Evolutionary conservation across 306 rosid species (phyloP), one percentile per base, ranked within the genome.

Genomic region (Pachyrhizus erosus): DNA sequence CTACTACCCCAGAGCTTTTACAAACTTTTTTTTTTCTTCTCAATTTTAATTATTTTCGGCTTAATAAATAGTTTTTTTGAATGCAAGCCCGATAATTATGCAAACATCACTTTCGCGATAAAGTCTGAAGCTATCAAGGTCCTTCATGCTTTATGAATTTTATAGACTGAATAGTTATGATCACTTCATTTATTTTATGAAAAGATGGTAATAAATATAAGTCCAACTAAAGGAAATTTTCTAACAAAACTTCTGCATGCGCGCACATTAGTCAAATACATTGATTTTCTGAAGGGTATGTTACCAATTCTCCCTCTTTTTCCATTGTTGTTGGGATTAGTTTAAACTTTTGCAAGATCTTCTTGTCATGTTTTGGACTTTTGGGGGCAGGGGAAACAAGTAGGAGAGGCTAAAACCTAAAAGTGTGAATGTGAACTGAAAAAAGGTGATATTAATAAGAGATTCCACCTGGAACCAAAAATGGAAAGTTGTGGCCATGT

Each of bases 401-500:
- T 58, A 12, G n/a, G 64, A 23, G 40, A 61, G 66, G 37, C 34
- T 55, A 20, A 57, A 57, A 23, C 65, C 65, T 60, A 24, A 60
- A 60, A 57, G 64, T 1, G 65, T 58, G 60, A 57, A 13, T 42
- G 18, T 40, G 51, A 4, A 23, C 7, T 6, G 10, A 62, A 14
- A 37, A 10, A 39, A 10, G 17, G 29, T 48, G 3, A 9, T 71
- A 9, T 3, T 37, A 71, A 55, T 11, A 21, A 14, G 23, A 23
- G 21, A 73, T 27, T 62, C 24, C 20, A 69, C 54, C 34, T 40
- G 74, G 52, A 69, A 27, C 2, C 46, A 76, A 76, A 40, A 26
- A 2, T 21, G 11, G 5, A 39, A 77, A 77, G n/a, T 45, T 3
- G 46, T 45, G 1, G 21, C 64, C 84, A 82, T 73, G 86, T 86